phyloP scores from a whole-genome alignment of 2,329 filamentous ascomycete species.

The Rutstroemia sp. region DNA sequence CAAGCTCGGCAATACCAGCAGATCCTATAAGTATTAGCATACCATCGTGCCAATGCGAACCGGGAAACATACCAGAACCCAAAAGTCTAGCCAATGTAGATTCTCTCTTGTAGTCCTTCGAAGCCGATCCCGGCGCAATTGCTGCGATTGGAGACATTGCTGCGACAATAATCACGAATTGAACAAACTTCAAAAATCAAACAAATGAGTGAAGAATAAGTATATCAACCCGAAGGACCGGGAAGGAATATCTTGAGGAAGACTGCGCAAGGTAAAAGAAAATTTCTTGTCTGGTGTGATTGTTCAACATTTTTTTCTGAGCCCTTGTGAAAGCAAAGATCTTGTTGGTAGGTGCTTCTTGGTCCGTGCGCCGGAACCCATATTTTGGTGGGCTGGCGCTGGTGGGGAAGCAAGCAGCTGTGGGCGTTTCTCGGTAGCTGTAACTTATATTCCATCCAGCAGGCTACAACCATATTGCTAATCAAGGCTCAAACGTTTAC shows the following conservation, averaged over 20 bases:
- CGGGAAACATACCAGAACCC: slow-evolving; percentile 65
- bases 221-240: neutral
- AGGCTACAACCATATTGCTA: too few relatives aligned
- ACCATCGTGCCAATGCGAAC: neutral
- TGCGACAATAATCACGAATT: slow-evolving; percentile 9
- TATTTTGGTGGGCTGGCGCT: neutral
- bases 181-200: slow-evolving; percentile 3
- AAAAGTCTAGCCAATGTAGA: slow-evolving; percentile 81
- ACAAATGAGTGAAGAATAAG: slow-evolving; percentile 5
- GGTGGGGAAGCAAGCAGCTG: neutral
- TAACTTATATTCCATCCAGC: too few relatives aligned
- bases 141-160: slow-evolving; percentile 32
- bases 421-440: too few relatives aligned
- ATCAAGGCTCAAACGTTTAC: too few relatives aligned
- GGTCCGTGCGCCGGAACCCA: neutral
- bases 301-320: slow-evolving; percentile 8
- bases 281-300: slow-evolving; percentile 3
- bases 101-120: slow-evolving; percentile 68
- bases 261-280: neutral
- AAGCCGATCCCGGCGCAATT: slow-evolving; percentile 13
- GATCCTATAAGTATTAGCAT: slow-evolving; percentile 51
- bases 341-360: neutral
- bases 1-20: slow-evolving; percentile 86
- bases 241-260: neutral
- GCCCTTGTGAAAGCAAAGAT: neutral